Conservation (phyloP, 345 rosid genomes). For the Eucalyptus marginata region DNA sequence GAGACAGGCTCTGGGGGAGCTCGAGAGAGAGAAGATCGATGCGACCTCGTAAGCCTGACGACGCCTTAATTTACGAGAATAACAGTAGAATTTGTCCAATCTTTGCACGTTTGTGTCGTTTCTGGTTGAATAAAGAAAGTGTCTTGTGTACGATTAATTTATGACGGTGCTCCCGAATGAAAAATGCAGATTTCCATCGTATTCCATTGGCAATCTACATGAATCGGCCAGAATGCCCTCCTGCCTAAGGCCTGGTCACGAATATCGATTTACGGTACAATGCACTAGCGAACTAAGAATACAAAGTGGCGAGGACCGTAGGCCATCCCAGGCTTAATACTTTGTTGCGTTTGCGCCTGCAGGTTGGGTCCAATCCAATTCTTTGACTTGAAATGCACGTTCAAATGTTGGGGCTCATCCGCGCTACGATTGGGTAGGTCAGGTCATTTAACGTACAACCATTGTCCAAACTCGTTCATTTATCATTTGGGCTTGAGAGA, state of each 20-base stretch:
- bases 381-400: background rate
- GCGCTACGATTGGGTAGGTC: too few relatives aligned
- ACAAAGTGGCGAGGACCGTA: accelerated
- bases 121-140: background rate
- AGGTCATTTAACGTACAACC: background rate
- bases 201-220: accelerated
- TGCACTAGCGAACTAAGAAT: accelerated
- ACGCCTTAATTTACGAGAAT: background rate
- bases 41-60: background rate
- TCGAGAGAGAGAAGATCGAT: background rate
- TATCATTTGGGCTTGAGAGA: background rate
- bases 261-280: background rate
- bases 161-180: background rate
- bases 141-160: background rate
- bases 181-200: background rate
- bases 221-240: background rate
- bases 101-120: background rate
- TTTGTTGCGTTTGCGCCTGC: background rate
- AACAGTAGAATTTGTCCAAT: background rate
- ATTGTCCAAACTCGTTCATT: background rate
- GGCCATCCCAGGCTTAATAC: background rate
- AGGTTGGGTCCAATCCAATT: background rate
- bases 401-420: background rate
- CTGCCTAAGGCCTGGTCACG: background rate
- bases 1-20: background rate